These are phyloP conservation scores for Termitomyces sp. DNA, from an alignment of 768 basidiomycete species.

Conservation along the genomic window DNA sequence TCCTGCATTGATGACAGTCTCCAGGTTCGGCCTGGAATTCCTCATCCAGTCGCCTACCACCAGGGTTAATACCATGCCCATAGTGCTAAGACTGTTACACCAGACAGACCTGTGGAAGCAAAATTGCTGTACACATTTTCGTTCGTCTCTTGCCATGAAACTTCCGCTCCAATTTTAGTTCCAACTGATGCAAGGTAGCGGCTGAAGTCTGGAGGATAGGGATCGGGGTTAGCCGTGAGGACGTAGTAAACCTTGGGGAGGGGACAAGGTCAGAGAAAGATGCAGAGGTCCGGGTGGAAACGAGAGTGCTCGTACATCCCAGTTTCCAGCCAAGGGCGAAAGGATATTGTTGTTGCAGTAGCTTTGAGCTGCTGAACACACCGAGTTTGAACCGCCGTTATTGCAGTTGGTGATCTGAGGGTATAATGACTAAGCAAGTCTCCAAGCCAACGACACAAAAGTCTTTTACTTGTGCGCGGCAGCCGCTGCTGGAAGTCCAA, in stretches of 20 bases:
- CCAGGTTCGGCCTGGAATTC: slow-evolving; percentile 45
- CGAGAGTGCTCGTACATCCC: slow-evolving; percentile 37
- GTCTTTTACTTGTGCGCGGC: slow-evolving; percentile 42
- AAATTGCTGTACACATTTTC: slow-evolving; percentile 47
- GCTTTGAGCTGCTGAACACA: slow-evolving; percentile 55
- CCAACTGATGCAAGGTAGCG: slow-evolving; percentile 29
- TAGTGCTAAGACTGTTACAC: background rate
- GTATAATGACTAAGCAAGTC: background rate
- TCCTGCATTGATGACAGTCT: slow-evolving; percentile 58
- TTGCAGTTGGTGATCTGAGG: slow-evolving; percentile 53
- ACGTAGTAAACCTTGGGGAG: slow-evolving; percentile 46
- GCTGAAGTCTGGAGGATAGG: slow-evolving; percentile 48
- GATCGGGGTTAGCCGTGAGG: slow-evolving; percentile 41
- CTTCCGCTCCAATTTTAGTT: slow-evolving; percentile 43
- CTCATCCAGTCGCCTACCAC: slow-evolving; percentile 59
- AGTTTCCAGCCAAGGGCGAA: slow-evolving; percentile 51
- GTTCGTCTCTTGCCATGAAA: slow-evolving; percentile 41
- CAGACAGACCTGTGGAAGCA: slow-evolving; percentile 40
- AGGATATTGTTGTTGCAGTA: slow-evolving; percentile 60
- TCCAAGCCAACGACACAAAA: background rate
- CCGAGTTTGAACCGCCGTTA: slow-evolving; percentile 41
- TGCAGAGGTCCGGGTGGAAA: background rate
- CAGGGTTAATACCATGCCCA: background rate
- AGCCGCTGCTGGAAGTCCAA: slow-evolving; percentile 44
- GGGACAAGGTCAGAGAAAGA: background rate